Evolutionary conservation across 2,329 filamentous ascomycete genomes (phyloP), one percentile per base, ranked within the genome.

Genomic region (Aspergillus sp.): DNA sequence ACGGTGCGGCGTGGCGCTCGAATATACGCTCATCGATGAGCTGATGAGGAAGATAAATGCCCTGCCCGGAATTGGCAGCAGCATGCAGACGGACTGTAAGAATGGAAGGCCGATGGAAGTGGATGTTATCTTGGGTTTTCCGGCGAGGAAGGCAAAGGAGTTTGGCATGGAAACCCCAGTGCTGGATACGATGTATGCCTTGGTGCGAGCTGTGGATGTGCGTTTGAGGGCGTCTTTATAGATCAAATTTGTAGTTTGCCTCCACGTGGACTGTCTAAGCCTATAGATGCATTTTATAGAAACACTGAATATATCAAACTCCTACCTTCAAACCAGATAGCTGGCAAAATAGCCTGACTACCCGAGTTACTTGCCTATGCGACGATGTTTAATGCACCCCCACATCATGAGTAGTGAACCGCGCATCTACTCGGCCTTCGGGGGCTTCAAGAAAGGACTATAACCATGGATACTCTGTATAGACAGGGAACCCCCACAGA

Each of bases 51-150:
- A 66, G 48, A 74, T 76, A 1, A 57, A 72, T 19, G 62, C 63
- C 0, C 66, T 78, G 67, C 69, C 70, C 1, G 64, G 64, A 0
- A 70, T 77, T 42, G 68, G 64, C 19, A 76, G 71, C 46, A 77
- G 74, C 54, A 79, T 78, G 76, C 73, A 76, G 54, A 69, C 66
- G 0, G 76, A 79, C 53, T 68, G 63, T 36, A 70, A 71, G 47
- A 69, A 65, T 45, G 73, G 73, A 1, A 60, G 73, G 24, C 67
- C 70, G 2, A 66, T 78, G 67, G 76, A 78, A 57, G 67, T 77
- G n/a, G 75, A 78, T 49, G 73, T 77, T 1, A 78, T 79, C 22
- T 53, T 79, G 20, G 76, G 75, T 0, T 71, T 67, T 42, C 72
- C 73, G 4, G 68, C 73, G 52, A 60, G 58, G 47, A 75, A 71